Base-by-base conservation (phyloP, 2,329 filamentous ascomycete genomes). In the Fusarium stilboides region DNA sequence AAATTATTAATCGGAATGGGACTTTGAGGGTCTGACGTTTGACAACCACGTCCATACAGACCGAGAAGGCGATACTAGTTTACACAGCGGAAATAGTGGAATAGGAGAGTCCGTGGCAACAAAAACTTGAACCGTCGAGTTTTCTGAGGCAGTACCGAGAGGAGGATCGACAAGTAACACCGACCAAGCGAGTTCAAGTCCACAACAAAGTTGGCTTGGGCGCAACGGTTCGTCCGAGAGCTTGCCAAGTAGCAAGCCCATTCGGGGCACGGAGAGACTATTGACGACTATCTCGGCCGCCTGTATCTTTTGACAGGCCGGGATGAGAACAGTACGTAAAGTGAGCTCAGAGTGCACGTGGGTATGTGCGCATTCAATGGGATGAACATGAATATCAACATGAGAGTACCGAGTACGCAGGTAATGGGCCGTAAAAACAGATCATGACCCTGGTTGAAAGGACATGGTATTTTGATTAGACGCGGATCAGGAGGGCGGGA, bases 401-500 rank as follows among this genome's bases (percentile, higher is more conserved):
- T 28, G 36, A 31, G n/a, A 14, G 22, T 10, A 20, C 22, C 22
- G n/a, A 14, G 22, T 10, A 20, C 22, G 22, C 44, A 22, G 17
- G 20, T 14, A 62, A 33, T 26, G 42, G 20, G 12, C 5, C 28
- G 28, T 34, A 34, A 42, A 52, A 47, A n/a, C n/a, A 47, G 20
- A 44, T 17, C 12, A 34, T 33, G 20, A 31, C 43, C 24, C n/a
- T 34, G 45, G 36, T n/a, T 60, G 49, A 52, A 62, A 50, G 51
- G 39, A 66, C 47, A 67, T 54, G 56, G 66, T 45, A 26, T 20
- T 70, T 63, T 69, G 60, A 70, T 67, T 67, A 69, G 57, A 58
- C 62, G 66, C 52, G 66, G 66, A 70, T 70, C 66, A 67, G 56
- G 51, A 60, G 66, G 50, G 49, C 45, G 60, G 51, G 65, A 69